Evolutionary conservation across 108 stramenopile genomes (phyloP).

Genomic region (Hondaea fermentalgiana): DNA sequence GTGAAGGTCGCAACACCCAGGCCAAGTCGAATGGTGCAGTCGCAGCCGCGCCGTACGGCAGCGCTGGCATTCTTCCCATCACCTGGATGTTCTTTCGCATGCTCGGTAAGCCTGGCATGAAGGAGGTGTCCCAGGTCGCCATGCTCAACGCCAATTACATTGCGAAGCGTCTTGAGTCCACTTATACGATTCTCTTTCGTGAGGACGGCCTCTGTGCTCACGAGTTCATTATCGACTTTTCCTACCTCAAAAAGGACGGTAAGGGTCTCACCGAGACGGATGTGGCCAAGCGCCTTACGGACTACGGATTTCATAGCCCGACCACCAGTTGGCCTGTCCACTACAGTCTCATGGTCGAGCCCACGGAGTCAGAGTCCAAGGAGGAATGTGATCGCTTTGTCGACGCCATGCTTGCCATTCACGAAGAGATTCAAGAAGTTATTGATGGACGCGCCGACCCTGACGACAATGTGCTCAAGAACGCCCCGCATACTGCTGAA

Average conservation of each 20-base stretch:
- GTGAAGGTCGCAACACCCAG: constrained; percentile 33
- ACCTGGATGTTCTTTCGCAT: constrained; percentile 99
- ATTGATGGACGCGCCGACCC: constrained; percentile 69
- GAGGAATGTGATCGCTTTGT: constrained; percentile 91
- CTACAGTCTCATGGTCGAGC: constrained; percentile 97
- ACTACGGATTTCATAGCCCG: constrained; percentile 97
- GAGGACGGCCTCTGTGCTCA: constrained; percentile 98
- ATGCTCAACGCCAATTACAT: constrained; percentile 99
- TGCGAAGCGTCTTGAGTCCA: constrained; percentile 78
- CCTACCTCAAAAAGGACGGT: constrained; percentile 75
- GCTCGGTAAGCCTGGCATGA: constrained; percentile 82
- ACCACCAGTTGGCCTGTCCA: constrained; percentile 99
- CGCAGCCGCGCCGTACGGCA: constrained; percentile 94
- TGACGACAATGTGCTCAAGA: constrained; percentile 79
- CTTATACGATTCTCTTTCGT: constrained; percentile 75
- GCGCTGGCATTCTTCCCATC: constrained; percentile 94
- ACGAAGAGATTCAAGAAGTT: constrained; percentile 92
- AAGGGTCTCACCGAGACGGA: constrained; percentile 91
- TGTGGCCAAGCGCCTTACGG: constrained; percentile 88
- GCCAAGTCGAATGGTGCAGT: constrained; percentile 67
- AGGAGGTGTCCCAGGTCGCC: constrained; percentile 73
- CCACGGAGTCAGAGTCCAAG: constrained; percentile 93
- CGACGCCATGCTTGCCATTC: constrained; percentile 91
- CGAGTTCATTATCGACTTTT: constrained; percentile 95
- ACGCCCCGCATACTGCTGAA: constrained; percentile 92